Evolutionary conservation across 176 grass and related monocot genomes (phyloP), one percentile per base, ranked within the genome.

Genomic region (Triticum dicoccoides): DNA sequence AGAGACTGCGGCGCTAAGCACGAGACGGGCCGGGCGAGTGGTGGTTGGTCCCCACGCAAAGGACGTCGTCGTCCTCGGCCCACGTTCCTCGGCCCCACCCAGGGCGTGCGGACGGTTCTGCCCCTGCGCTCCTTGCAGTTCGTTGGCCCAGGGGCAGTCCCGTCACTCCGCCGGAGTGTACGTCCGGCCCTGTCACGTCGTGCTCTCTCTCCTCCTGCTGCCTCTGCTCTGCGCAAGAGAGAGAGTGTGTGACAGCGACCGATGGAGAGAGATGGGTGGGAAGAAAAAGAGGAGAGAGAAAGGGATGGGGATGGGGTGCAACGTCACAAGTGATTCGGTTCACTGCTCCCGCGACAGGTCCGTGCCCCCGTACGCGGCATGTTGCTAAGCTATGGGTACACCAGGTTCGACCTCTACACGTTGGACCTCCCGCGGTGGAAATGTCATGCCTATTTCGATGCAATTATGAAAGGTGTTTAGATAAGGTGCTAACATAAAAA

Each of bases 21-120:
- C 80, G 49, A 25, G 42, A 23, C 9, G 41, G 10, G 18, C 42
- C 6, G 21, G 10, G 61, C 35, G 3, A 6, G 11, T 21, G 7
- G 73, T 27, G 11, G 17, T 25, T 5, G 35, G 45, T 21, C 83
- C 78, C 76, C 85, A 79, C 89, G 92, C 84, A 54, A 84, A 85
- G 87, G 80, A 84, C 89, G 88, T 24, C 89, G 88, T 85, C 89
- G 85, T 25, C 84, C 88, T 87, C 65, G 80, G 87, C 82, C 85
- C 86, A 83, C 32, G 80, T 91, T 87, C 80, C 14, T 71, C 66
- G 49, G 18, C 66, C 65, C 33, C 18, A 37, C 35, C 63, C 79
- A 84, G 73, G 42, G 42, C 13, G 81, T 63, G 35, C 52, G 82
- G 76, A 80, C 92, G 80, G 0, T 83, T 85, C 83, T 94, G 72